Conservation (phyloP, 2,329 filamentous ascomycete genomes). For the Claviceps maximensis region DNA sequence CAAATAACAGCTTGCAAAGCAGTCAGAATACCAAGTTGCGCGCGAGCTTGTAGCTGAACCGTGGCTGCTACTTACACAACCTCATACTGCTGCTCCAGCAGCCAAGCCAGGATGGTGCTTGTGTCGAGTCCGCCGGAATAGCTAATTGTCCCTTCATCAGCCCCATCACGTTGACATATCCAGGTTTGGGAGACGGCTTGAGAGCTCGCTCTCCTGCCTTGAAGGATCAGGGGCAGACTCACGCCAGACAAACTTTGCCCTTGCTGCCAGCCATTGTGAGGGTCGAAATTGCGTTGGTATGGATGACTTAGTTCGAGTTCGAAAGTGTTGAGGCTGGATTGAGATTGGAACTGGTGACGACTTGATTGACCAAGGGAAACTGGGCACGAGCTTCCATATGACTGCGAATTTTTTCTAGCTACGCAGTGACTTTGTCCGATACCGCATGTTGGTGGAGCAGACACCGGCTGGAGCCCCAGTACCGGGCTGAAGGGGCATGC, state of each 20-base stretch:
- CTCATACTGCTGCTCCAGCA: slow-evolving; percentile 19
- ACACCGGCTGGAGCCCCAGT: not conserved
- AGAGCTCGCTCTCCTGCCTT: not conserved
- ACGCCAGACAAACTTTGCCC: slow-evolving; percentile 2
- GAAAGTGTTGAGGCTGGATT: not conserved
- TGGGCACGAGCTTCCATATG: not conserved
- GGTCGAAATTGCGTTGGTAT: too few relatives aligned
- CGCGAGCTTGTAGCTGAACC: slow-evolving; percentile 29
- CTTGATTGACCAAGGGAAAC: not conserved
- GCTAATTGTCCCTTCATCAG: not conserved
- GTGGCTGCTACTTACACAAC: slow-evolving; percentile 5
- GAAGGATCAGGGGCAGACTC: not conserved
- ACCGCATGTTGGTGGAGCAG: not conserved
- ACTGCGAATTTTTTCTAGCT: not conserved
- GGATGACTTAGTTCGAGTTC: not conserved
- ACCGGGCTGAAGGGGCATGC: not conserved
- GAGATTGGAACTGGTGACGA: not conserved
- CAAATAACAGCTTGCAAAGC: slow-evolving; percentile 1
- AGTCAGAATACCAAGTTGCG: slow-evolving; percentile 31
- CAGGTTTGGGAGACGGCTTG: not conserved
- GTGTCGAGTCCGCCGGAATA: slow-evolving; percentile 24
- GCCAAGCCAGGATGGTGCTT: slow-evolving; percentile 27
- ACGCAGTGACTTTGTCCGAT: not conserved
- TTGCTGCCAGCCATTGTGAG: slow-evolving; percentile 1
- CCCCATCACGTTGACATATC: not conserved